phyloP scores from a whole-genome alignment of 352 stramenopile genomes.

The Globisporangium uncinulatum region DNA sequence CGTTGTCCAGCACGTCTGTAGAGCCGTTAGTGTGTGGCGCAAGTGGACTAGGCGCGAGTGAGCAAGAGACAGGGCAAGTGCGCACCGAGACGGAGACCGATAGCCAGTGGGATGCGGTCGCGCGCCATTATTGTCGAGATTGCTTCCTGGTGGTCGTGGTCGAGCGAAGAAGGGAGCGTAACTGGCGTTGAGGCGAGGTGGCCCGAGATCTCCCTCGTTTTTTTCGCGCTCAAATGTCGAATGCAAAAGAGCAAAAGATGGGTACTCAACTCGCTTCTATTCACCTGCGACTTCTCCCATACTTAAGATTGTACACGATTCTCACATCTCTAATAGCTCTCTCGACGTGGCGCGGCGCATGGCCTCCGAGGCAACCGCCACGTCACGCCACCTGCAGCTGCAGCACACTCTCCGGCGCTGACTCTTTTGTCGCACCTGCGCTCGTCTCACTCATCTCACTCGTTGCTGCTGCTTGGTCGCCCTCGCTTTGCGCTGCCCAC shows the following conservation, averaged over 20 bases:
- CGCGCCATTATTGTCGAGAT: conserved; percentile 14
- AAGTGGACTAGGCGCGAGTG: not conserved
- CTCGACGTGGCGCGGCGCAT: not conserved
- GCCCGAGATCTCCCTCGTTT: too few relatives aligned
- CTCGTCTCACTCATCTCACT: not conserved
- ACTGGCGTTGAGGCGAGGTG: too few relatives aligned
- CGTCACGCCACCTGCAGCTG: not conserved
- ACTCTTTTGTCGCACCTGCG: too few relatives aligned
- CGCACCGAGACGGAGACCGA: conserved; percentile 65
- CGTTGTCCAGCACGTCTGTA: conserved; percentile 77
- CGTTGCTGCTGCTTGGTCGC: not conserved
- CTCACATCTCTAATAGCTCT: not conserved
- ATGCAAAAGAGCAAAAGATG: too few relatives aligned
- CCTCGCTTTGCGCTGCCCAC: conserved; percentile 28
- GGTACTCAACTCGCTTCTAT: too few relatives aligned
- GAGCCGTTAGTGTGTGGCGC: not conserved
- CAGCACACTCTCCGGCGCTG: not conserved
- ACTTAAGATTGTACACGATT: not conserved
- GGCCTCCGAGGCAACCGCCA: too few relatives aligned
- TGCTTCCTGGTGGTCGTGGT: not conserved
- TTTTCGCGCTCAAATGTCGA: too few relatives aligned
- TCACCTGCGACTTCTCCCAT: too few relatives aligned
- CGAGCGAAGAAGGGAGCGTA: not conserved
- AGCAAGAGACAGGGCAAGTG: conserved; percentile 5
- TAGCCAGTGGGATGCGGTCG: conserved; percentile 50